Base-by-base conservation (phyloP, 148 eudicot species). In the Simmondsia chinensis region DNA sequence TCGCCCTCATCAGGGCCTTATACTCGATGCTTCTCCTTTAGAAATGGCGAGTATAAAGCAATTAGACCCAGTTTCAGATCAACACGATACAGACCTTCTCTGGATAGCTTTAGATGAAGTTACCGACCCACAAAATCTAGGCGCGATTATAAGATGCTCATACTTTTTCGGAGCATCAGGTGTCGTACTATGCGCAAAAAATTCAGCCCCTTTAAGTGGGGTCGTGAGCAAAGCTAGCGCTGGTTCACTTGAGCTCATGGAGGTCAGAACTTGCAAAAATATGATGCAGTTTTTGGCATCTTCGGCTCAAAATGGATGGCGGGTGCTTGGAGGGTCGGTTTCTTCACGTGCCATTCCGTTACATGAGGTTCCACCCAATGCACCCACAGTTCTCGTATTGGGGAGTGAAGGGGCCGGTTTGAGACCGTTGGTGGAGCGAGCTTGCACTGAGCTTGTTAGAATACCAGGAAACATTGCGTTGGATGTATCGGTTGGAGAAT, bases 381-480 rank as follows among this genome's bases (percentile, higher is more conserved):
- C 31, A 46, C 99, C 99, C 12, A 93, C 99, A 2, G 69, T 93
- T 46, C 89, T 93, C 47, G 99, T 93, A 39, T 64, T 93, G 64
- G 99, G 99, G n/a, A 93, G 96, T 49, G 99, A 93, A 49, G 99
- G 99, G n/a, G 79, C 94, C 5, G 99, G 99, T 32, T 60, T 93
- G 65, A 79, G 99, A 77, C 95, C 96, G 23, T 60, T 93, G 67
- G 96, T 86, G 14, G 96, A 93, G 76, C 74, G 96, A 46, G 76
- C 99, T 3, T 93, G 99, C 43, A 74, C 74, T 29, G 66, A 93
- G 50, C 51, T 93, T 41, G 72, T 86, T 25, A 68, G 42, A 20
- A 86, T 91, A 29, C 89, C 81, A 0, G 95, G 95, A 40, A 91
- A 74, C 50, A 57, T 69, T 48, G 83, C 79, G 1, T 52, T 60